These are phyloP conservation scores for Termitomyces sp. DNA, from an alignment of 768 basidiomycete genomes.

Conservation along the genomic window DNA sequence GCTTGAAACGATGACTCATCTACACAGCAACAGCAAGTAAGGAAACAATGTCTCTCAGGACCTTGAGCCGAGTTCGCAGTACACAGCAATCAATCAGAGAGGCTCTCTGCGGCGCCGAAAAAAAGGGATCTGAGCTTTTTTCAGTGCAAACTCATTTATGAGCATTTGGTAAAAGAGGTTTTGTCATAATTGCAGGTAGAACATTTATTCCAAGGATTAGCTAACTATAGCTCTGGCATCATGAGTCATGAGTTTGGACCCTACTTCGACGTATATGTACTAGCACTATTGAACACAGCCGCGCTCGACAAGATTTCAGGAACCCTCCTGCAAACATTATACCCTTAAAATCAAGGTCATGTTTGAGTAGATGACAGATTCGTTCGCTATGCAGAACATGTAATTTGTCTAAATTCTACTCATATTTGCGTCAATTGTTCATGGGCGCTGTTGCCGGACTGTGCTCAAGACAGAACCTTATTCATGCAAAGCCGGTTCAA, in stretches of 20 bases:
- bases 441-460: background rate
- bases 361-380: background rate
- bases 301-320: background rate
- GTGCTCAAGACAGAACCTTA: background rate
- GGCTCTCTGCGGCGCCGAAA: background rate
- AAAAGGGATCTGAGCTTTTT: background rate
- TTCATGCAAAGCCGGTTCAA: background rate
- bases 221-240: background rate
- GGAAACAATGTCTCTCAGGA: background rate
- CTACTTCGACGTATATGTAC: background rate
- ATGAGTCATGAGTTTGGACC: background rate
- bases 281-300: background rate
- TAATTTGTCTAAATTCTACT: background rate
- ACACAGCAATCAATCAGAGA: background rate
- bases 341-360: background rate
- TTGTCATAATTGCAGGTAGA: background rate
- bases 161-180: background rate
- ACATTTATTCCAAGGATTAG: background rate
- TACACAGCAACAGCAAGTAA: background rate
- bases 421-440: background rate
- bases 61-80: background rate
- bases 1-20: background rate
- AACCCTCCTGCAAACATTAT: slow-evolving; percentile 1
- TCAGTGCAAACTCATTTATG: background rate
- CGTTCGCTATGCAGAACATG: background rate